Percentiles rank a stretch among this genome's conserved stretches.
phyloP scores from a whole-genome alignment of 768 basidiomycete species.

The Suillus sp. region DNA sequence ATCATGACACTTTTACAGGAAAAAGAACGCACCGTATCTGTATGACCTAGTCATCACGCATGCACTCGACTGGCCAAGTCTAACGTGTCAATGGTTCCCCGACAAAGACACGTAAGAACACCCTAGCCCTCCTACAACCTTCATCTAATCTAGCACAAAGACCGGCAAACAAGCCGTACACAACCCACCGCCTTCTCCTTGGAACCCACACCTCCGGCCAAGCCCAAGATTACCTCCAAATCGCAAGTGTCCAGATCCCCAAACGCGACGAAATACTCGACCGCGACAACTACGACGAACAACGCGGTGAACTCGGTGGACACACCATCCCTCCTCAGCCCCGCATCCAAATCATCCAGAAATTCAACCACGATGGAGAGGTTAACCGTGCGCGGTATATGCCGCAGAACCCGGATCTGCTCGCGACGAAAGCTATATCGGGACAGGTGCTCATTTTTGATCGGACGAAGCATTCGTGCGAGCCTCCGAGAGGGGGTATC shows the following conservation, averaged over 20 bases:
- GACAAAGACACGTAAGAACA: constrained; percentile 85
- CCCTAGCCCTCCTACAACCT: constrained; percentile 1
- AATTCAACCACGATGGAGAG: constrained; percentile 93
- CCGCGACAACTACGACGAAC: constrained; percentile 83
- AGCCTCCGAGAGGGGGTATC: constrained; percentile 81
- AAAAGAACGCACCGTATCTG: constrained; percentile 96
- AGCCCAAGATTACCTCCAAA: constrained; percentile 92
- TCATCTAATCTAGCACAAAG: constrained; percentile 40
- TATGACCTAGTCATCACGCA: constrained; percentile 98
- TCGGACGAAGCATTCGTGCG: constrained; percentile 93
- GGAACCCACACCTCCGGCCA: constrained; percentile 98
- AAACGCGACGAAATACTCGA: constrained; percentile 84
- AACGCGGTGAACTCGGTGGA: constrained; percentile 92
- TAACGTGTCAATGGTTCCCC: constrained; percentile 99
- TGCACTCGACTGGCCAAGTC: constrained; percentile 95
- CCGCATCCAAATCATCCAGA: constrained; percentile 87
- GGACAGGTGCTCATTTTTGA: constrained; percentile 97
- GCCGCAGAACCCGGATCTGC: constrained; percentile 97
- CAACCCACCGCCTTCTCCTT: constrained; percentile 89
- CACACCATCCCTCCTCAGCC: constrained; percentile 84
- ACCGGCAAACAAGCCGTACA: constrained; percentile 90
- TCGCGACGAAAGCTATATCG: constrained; percentile 91
- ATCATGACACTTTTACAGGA: constrained; percentile 49
- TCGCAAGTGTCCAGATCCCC: constrained; percentile 92
- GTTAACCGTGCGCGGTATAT: constrained; percentile 98